A percentile compares a stretch with the other conserved stretches of the same genome.
phyloP scores from a whole-genome alignment of 257 asterid genomes.

The Cynanchum wilfordii region DNA sequence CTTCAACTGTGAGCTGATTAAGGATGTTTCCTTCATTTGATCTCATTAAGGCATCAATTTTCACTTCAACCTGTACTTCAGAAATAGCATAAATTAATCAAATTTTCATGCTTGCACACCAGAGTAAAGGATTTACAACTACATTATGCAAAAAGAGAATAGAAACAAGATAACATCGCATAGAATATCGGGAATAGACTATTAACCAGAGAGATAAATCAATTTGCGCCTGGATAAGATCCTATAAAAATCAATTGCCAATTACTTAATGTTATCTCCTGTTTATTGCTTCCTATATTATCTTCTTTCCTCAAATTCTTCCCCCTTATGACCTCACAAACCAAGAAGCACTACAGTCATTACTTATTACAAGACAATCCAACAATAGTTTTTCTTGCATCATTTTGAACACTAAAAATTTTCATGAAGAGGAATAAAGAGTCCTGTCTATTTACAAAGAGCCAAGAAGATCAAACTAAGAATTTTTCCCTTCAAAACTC shows the following conservation, averaged over 20 bases:
- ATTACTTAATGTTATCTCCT: background rate
- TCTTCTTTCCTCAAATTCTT: background rate
- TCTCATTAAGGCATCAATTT: conserved; percentile 51
- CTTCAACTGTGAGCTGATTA: conserved; percentile 63
- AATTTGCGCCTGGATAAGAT: background rate
- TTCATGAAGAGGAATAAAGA: background rate
- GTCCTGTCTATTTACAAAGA: background rate
- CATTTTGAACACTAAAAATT: background rate
- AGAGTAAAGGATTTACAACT: background rate
- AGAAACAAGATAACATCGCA: background rate
- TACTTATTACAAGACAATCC: background rate
- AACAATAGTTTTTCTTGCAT: background rate
- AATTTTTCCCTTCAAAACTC: background rate
- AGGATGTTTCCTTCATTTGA: conserved; percentile 41
- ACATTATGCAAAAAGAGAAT: background rate
- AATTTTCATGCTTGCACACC: background rate
- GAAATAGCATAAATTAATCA: background rate
- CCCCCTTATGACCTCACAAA: background rate
- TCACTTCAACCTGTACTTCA: conserved; percentile 75
- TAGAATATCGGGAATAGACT: background rate
- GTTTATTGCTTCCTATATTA: background rate
- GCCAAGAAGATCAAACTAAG: background rate
- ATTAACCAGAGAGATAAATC: background rate
- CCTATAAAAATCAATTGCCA: background rate
- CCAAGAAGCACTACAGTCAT: background rate